These are phyloP conservation scores for Tarenaya hassleriana DNA, from an alignment of 345 rosid species.

Conservation along the genomic window DNA sequence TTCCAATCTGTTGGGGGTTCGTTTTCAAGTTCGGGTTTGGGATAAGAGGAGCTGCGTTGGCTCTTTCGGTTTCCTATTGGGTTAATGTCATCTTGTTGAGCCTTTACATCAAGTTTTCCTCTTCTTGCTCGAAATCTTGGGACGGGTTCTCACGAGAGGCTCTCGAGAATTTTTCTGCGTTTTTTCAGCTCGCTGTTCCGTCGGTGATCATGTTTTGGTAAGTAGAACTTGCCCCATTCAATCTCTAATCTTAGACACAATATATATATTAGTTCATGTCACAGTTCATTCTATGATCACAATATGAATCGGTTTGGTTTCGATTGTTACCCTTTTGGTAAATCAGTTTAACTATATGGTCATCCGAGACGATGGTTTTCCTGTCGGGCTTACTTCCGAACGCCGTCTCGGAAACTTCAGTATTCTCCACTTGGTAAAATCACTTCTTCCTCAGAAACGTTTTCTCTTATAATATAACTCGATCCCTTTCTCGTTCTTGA, in stretches of 20 bases:
- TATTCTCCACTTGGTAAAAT: slow-evolving; percentile 18
- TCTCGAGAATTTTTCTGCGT: slow-evolving; percentile 28
- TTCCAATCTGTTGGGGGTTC: slow-evolving; percentile 46
- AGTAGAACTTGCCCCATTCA: background rate
- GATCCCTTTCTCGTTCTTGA: background rate
- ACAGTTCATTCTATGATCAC: background rate
- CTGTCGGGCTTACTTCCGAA: slow-evolving; percentile 21
- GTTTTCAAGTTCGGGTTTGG: slow-evolving; percentile 49
- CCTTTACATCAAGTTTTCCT: slow-evolving; percentile 47
- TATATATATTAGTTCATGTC: background rate
- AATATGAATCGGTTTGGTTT: background rate
- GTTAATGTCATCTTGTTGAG: slow-evolving; percentile 45
- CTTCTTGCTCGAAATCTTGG: slow-evolving; percentile 55
- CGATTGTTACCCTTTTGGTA: too few relatives aligned
- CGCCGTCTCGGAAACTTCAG: slow-evolving; percentile 20
- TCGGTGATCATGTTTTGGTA: slow-evolving; percentile 64
- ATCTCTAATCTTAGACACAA: background rate
- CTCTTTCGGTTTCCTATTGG: slow-evolving; percentile 54
- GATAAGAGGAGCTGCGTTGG: slow-evolving; percentile 60
- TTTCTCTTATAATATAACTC: background rate
- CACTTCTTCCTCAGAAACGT: background rate
- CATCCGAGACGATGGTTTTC: slow-evolving; percentile 14
- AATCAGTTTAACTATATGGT: slow-evolving; percentile 12
- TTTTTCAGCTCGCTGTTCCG: slow-evolving; percentile 54
- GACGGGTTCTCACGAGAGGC: slow-evolving; percentile 61